Conservation (phyloP, 2,329 filamentous ascomycete species). For the Arthroderma uncinatum region DNA sequence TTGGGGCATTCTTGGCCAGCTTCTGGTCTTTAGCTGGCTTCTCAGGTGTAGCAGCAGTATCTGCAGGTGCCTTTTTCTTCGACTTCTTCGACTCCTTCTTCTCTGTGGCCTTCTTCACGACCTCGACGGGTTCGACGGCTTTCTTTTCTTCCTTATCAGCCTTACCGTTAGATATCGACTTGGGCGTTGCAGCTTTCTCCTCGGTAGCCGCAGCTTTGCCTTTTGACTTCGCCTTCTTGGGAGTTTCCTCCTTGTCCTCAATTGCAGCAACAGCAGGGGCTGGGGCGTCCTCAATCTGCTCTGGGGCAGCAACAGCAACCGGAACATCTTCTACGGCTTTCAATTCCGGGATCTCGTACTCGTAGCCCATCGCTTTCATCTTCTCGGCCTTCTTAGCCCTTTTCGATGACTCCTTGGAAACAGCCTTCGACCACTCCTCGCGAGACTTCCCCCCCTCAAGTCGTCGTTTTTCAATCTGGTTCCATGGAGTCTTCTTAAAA, state of each 20-base stretch:
- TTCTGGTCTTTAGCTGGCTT: neutral
- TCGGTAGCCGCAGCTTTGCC: constrained; percentile 14
- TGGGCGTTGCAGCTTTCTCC: neutral
- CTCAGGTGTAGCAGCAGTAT: neutral
- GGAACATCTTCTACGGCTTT: constrained; percentile 51
- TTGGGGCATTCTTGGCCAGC: neutral
- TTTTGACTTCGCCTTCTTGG: constrained; percentile 20
- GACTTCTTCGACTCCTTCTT: constrained; percentile 17
- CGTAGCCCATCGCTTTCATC: constrained; percentile 71
- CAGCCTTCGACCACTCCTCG: constrained; percentile 65
- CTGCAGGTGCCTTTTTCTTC: constrained; percentile 9
- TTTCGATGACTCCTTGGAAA: constrained; percentile 60
- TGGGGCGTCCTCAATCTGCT: constrained; percentile 27
- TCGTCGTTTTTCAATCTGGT: constrained; percentile 67
- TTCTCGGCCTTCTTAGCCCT: constrained; percentile 59
- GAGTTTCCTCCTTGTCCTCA: constrained; percentile 13
- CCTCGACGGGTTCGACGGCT: neutral
- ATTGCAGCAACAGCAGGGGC: constrained; percentile 19
- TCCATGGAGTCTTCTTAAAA: constrained; percentile 80
- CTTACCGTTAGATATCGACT: neutral
- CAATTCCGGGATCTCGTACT: constrained; percentile 62
- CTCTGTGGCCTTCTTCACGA: neutral
- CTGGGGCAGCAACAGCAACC: constrained; percentile 26
- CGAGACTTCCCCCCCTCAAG: constrained; percentile 63
- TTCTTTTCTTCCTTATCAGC: constrained; percentile 7